Base-by-base conservation (phyloP, 164 flowering plant genomes). In the Chimonanthus praecox region DNA sequence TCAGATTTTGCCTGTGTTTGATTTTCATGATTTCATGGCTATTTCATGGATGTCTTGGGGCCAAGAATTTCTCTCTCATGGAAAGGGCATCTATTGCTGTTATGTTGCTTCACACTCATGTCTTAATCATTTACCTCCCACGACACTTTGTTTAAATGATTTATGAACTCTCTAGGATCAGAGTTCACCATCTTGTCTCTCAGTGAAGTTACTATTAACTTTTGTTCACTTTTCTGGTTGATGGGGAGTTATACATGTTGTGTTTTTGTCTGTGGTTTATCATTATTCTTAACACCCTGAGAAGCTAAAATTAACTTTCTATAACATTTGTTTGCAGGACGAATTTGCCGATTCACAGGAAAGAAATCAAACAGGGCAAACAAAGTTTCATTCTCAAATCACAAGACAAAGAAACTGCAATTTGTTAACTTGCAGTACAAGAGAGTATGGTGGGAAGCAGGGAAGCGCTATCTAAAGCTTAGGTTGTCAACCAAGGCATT, bases 331-430 rank as follows among this genome's bases (percentile, higher is more conserved):
- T 18, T 9, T 21, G 46, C 91, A 94, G 98, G 98, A 45, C 85
- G 99, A 65, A 54, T 94, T 4, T 96, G 99, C 63, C 98, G 92
- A 5, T 93, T 96, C 78, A 93, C 98, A 3, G 97, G 99, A 69
- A 96, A 96, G 88, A 95, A 90, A 80, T 73, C 97, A 8, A 95
- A 95, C 86, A 87, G 62, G 78, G 92, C 88, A 43, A 93, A 94
- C 84, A 84, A 75, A 72, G 93, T 96, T 60, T 92, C 97, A 4
- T 89, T 87, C 78, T 93, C 99, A 4, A 90, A 88, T 81, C 94
- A 93, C 88, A 93, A 90, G 88, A 96, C 99, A 4, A 92, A 82
- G 79, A 94, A 80, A 77, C 69, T 83, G 90, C 99, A 93, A 81
- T 89, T 85, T 84, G 98, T 96, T 58, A 96, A 96, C 80, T 82